Percentiles rank a stretch among this genome's conserved stretches.
Evolutionary conservation across 345 rosid species (phyloP).

Genomic region (Salix caprea): DNA sequence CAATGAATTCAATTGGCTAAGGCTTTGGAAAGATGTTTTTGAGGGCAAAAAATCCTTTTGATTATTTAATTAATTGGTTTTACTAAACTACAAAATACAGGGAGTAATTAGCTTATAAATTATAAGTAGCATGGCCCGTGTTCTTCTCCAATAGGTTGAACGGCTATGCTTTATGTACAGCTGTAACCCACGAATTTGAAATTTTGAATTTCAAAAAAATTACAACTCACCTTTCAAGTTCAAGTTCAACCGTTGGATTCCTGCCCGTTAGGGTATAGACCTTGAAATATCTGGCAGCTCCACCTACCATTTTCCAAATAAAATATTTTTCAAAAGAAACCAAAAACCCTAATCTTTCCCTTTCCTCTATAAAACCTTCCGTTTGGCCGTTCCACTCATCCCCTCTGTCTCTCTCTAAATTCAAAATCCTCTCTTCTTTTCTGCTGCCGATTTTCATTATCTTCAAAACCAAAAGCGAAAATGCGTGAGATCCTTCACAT

Average conservation of each 20-base stretch:
- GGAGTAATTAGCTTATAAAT: neutral
- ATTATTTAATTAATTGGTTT: neutral
- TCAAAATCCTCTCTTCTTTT: neutral
- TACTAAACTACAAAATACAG: neutral
- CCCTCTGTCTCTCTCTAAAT: neutral
- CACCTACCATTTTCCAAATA: neutral
- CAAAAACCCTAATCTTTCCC: neutral
- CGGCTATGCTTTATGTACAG: neutral
- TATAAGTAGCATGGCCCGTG: neutral
- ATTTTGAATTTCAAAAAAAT: constrained; percentile 10
- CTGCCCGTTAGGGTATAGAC: neutral
- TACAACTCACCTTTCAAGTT: neutral
- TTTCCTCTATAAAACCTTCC: neutral
- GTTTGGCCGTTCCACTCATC: neutral
- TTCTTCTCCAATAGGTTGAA: neutral
- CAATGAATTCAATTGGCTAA: no score
- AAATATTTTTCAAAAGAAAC: no score
- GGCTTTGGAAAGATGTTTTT: no score
- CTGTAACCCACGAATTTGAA: constrained; percentile 2
- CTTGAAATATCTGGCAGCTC: neutral
- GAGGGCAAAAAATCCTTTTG: no score
- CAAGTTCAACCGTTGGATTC: constrained; percentile 5
- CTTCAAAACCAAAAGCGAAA: neutral
- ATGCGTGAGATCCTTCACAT: constrained; percentile 33
- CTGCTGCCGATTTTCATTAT: neutral